Evolutionary conservation across 176 grass and related monocot species (phyloP).

Genomic region (Thinopyrum elongatum): DNA sequence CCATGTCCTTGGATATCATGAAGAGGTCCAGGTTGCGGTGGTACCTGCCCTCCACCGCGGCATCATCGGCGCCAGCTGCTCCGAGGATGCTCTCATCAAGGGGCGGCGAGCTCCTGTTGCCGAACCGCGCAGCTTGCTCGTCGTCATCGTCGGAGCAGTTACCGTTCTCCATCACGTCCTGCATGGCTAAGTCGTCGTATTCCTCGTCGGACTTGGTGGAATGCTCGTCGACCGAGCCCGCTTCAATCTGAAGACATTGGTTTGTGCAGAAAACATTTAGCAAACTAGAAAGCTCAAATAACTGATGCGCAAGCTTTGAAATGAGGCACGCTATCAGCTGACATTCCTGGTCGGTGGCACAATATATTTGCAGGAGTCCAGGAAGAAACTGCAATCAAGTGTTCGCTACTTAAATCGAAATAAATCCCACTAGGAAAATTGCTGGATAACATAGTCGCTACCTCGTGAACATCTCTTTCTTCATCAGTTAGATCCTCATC

Average conservation of each 20-base stretch:
- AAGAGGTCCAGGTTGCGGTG: slow-evolving; percentile 45
- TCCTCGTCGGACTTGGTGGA: slow-evolving; percentile 90
- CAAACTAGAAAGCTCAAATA: not conserved
- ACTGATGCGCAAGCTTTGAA: not conserved
- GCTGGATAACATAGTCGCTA: slow-evolving; percentile 24
- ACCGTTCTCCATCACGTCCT: slow-evolving; percentile 47
- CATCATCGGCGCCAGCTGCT: not conserved
- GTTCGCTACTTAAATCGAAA: not conserved
- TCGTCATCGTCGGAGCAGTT: slow-evolving; percentile 50
- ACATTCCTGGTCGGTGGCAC: not conserved
- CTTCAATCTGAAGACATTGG: slow-evolving; percentile 56
- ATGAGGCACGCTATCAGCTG: not conserved
- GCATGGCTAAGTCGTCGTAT: slow-evolving; percentile 80
- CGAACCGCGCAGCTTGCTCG: not conserved
- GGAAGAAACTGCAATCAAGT: not conserved
- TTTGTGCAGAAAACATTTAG: not conserved
- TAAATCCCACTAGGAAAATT: not conserved
- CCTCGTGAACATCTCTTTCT: slow-evolving; percentile 52
- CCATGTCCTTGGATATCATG: slow-evolving; percentile 39
- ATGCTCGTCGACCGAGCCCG: slow-evolving; percentile 83
- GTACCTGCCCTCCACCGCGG: slow-evolving; percentile 3
- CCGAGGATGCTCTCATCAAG: not conserved
- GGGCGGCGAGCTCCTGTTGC: not conserved
- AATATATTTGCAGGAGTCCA: no score
- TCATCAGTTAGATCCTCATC: slow-evolving; percentile 77